Evolutionary conservation across 2,329 filamentous ascomycete species (phyloP), one percentile per base, ranked within the genome.

Genomic region (Fusarium sp.): DNA sequence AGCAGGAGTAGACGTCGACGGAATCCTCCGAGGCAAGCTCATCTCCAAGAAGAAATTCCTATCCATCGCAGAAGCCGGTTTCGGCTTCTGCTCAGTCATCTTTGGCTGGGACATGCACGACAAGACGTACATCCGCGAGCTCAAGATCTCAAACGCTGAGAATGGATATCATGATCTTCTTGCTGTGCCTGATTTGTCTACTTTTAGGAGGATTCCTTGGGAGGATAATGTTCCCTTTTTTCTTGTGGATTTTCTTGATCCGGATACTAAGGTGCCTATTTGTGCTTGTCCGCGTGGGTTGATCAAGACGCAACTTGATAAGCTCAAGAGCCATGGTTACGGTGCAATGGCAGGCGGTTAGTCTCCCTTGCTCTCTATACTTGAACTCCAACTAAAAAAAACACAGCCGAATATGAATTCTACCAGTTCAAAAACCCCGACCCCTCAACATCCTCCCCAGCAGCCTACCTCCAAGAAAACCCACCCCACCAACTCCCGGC

Each of bases 41-140:
- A 91, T 98, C 84, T 94, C 94, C 77, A 97, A 97, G 88, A 93
- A 92, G 81, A 98, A 98, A 85, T 98, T 98, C 83, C 86, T 98
- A 40, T 94, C 93, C 34, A 89, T 98, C 62, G 92, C 92, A n/a
- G 84, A 89, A 47, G 89, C 91, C 52, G 95, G 95, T 61, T 98
- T 98, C 78, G 95, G 95, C 63, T 98, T 98, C 87, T 98, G 95
- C 86, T 96, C 93, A 22, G 94, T 98, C 76, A 91, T 98, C 74
- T 98, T 97, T 79, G 95, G 95, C 81, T 98, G 95, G 95, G 95
- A 98, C 83, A 97, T 98, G 94, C 95, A 98, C 83, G 95, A 98
- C 80, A 88, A 91, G 85, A 97, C 94, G 13, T 98, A 98, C 83
- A 92, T 94, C 81, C 91, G 89, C 77, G 95, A 98, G 84, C 89